Percentiles rank a stretch among this genome's conserved stretches.
phyloP scores from a whole-genome alignment of 345 rosid species.

The Erysimum cheiranthoides region DNA sequence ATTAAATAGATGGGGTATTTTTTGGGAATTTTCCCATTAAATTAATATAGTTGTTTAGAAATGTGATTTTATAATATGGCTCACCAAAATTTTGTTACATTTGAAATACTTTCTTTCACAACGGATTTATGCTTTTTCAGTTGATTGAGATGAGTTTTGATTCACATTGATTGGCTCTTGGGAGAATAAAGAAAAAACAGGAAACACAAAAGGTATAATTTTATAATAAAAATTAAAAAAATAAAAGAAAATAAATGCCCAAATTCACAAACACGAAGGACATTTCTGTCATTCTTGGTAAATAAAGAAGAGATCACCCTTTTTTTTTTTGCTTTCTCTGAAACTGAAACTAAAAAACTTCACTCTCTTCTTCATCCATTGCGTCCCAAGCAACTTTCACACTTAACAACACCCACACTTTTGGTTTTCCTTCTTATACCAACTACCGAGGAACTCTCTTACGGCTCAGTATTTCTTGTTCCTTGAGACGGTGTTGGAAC shows the following conservation, averaged over 20 bases:
- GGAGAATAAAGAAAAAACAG: background rate
- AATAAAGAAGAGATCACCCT: slow-evolving; percentile 19
- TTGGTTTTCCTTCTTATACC: slow-evolving; percentile 23
- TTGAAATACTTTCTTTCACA: background rate
- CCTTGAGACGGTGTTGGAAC: slow-evolving; percentile 96
- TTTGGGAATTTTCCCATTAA: no score
- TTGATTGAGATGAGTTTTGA: background rate
- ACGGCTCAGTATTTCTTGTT: slow-evolving; percentile 89
- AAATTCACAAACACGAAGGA: slow-evolving; percentile 36
- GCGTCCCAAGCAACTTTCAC: slow-evolving; percentile 32
- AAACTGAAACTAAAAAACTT: slow-evolving; percentile 13
- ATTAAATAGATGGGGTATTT: no score
- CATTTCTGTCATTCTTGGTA: slow-evolving; percentile 28
- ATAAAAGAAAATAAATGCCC: slow-evolving; percentile 11
- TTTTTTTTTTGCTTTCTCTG: background rate
- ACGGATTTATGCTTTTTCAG: background rate
- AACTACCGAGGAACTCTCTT: slow-evolving; percentile 69
- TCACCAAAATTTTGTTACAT: background rate
- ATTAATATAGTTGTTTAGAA: no score
- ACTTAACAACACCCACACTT: slow-evolving; percentile 35
- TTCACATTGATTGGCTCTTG: slow-evolving; percentile 3
- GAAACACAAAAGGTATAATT: slow-evolving; percentile 22
- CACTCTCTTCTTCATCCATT: slow-evolving; percentile 34
- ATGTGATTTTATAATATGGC: background rate
- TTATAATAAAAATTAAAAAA: slow-evolving; percentile 6